phyloP scores from a whole-genome alignment of 495 filamentous ascomycete genomes.

The Podospora comata region DNA sequence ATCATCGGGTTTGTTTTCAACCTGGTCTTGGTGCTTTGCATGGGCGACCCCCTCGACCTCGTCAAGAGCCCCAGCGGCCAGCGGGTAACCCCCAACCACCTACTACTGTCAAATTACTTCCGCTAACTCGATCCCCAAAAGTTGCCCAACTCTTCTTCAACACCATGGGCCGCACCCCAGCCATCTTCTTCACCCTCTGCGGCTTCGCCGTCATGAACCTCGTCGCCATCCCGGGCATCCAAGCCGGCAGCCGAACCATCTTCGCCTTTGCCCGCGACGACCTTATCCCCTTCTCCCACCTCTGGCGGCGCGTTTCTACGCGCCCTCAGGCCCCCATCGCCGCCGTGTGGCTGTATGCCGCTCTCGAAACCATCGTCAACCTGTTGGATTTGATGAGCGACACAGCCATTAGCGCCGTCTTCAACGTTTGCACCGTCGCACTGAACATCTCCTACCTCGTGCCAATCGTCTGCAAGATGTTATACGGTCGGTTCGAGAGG shows the following conservation, averaged over 20 bases:
- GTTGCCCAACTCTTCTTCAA: conserved; percentile 64
- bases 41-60: conserved; percentile 51
- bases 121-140: no score
- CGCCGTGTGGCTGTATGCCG: conserved; percentile 59
- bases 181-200: conserved; percentile 58
- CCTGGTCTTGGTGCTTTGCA: conserved; percentile 60
- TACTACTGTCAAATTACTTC: no score
- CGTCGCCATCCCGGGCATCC: conserved; percentile 60
- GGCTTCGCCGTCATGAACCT: conserved; percentile 59
- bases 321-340: conserved; percentile 57
- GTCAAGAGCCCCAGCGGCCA: conserved; percentile 50
- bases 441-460: conserved; percentile 63
- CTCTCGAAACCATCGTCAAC: conserved; percentile 58
- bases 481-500: conserved; percentile 55
- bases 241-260: conserved; percentile 59
- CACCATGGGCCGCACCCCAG: conserved; percentile 55
- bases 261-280: conserved; percentile 62
- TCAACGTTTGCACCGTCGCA: conserved; percentile 61
- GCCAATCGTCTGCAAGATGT: conserved; percentile 59
- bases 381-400: conserved; percentile 60
- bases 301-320: conserved; percentile 55
- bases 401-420: conserved; percentile 59
- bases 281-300: conserved; percentile 51
- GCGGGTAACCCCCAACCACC: no score
- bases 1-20: conserved; percentile 59